Evolutionary conservation across 176 grass and related monocot species (phyloP).

Genomic region (Hordeum marinum): DNA sequence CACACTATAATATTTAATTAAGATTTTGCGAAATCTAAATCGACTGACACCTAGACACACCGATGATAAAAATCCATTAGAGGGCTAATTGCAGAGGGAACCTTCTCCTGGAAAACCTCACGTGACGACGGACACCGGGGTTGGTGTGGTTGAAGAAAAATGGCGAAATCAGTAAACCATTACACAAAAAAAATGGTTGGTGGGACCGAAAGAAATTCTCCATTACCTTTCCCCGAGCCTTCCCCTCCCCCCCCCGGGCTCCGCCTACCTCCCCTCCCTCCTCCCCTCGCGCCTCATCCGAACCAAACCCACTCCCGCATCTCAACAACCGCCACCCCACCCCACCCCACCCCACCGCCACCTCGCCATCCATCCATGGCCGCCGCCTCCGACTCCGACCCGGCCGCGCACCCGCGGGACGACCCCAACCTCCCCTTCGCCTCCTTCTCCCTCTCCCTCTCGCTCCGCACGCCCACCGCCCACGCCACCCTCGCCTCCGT

Average conservation of each 20-base stretch:
- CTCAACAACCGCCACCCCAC: constrained; percentile 21
- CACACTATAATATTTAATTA: too few species aligned
- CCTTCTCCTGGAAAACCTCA: neutral
- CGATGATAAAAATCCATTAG: too few species aligned
- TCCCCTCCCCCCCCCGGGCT: too few species aligned
- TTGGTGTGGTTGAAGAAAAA: constrained; percentile 8
- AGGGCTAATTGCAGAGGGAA: too few species aligned
- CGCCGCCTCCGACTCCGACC: constrained; percentile 25
- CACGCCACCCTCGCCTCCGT: constrained; percentile 31
- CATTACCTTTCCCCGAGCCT: neutral
- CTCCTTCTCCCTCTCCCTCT: constrained; percentile 54
- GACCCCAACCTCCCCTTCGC: constrained; percentile 49
- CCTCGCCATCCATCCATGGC: constrained; percentile 11
- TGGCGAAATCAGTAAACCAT: neutral
- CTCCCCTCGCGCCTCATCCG: constrained; percentile 25
- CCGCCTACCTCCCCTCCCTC: neutral
- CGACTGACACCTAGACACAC: too few species aligned
- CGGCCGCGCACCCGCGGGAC: constrained; percentile 30
- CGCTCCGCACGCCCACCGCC: constrained; percentile 20
- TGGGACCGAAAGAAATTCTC: constrained; percentile 11
- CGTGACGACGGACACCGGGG: neutral
- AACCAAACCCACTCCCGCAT: constrained; percentile 21
- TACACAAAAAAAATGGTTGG: constrained; percentile 28
- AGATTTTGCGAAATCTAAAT: too few species aligned
- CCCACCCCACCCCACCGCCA: neutral